phyloP scores from a whole-genome alignment of 257 asterid genomes.

The Galeopsis tetrahit region DNA sequence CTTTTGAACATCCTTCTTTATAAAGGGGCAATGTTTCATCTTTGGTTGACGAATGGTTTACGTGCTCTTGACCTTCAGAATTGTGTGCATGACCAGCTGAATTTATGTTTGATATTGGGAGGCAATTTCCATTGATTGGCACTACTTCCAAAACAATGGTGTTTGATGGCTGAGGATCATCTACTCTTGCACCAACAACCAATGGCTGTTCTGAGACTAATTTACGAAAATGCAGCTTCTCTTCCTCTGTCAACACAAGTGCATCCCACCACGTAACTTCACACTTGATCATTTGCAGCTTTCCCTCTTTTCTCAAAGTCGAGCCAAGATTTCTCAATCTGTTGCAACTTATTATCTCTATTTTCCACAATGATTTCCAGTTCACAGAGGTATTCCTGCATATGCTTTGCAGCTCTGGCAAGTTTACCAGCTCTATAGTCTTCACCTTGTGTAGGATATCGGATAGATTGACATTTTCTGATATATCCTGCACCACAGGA shows the following conservation, averaged over 20 bases:
- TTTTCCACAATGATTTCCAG: slow-evolving; percentile 24
- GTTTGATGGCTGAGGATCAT: neutral
- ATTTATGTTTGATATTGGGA: neutral
- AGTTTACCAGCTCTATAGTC: slow-evolving; percentile 27
- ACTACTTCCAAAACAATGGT: neutral
- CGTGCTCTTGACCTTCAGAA: neutral
- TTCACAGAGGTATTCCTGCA: neutral
- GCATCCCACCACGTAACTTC: slow-evolving; percentile 14
- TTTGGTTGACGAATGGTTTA: neutral
- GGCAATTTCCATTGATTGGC: neutral
- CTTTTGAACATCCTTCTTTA: neutral
- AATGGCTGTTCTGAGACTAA: neutral
- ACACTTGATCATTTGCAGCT: slow-evolving; percentile 14
- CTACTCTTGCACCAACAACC: neutral
- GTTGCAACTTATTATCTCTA: neutral
- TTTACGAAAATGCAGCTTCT: neutral
- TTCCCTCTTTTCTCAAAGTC: neutral
- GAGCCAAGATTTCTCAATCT: slow-evolving; percentile 1
- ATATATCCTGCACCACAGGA: neutral
- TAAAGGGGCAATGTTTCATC: neutral
- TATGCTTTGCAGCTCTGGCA: slow-evolving; percentile 23
- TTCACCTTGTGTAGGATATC: slow-evolving; percentile 19
- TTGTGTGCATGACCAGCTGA: neutral
- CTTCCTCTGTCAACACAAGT: neutral
- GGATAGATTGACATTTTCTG: neutral